Conservation (phyloP, 2,329 filamentous ascomycete species). For the Leptoxyphium fumago region DNA sequence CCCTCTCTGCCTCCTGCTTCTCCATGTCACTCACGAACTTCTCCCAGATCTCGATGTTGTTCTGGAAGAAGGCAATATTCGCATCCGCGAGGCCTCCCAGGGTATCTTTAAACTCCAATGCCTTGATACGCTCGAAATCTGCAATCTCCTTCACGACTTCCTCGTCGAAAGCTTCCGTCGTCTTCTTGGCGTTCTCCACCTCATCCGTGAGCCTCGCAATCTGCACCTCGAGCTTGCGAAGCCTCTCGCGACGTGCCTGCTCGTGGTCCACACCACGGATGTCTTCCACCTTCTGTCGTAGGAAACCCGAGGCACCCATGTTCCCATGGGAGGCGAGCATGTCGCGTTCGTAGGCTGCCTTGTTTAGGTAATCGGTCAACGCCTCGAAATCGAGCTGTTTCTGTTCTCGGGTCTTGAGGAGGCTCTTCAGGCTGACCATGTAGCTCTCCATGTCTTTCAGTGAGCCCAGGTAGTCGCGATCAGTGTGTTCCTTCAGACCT, state of each 20-base stretch:
- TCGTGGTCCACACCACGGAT: constrained; percentile 95
- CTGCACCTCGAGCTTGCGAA: constrained; percentile 78
- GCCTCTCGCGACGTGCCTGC: constrained; percentile 69
- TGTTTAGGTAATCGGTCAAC: constrained; percentile 87
- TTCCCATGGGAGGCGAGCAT: constrained; percentile 50
- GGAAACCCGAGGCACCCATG: constrained; percentile 67
- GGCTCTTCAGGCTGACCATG: constrained; percentile 67
- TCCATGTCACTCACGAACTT: constrained; percentile 77
- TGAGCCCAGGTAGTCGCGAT: constrained; percentile 87
- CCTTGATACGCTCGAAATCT: constrained; percentile 95
- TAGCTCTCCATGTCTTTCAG: constrained; percentile 94
- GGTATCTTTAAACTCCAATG: constrained; percentile 77
- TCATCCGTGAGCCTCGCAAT: constrained; percentile 85
- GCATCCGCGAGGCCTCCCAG: constrained; percentile 70
- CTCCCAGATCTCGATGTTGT: constrained; percentile 74
- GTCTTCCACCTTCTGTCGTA: constrained; percentile 90
- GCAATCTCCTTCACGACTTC: constrained; percentile 85
- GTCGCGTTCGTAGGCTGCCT: constrained; percentile 77
- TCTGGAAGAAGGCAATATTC: constrained; percentile 75
- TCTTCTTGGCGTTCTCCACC: constrained; percentile 74
- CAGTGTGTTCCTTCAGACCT: constrained; percentile 74
- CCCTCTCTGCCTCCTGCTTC: constrained; percentile 18
- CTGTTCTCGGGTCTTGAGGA: constrained; percentile 87
- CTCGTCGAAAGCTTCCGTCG: constrained; percentile 86
- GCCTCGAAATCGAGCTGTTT: constrained; percentile 97